A percentile compares a stretch with the other conserved stretches of the same genome.
Conservation (phyloP, 2,329 filamentous ascomycete species). For the Trichophyton benhamiae region DNA sequence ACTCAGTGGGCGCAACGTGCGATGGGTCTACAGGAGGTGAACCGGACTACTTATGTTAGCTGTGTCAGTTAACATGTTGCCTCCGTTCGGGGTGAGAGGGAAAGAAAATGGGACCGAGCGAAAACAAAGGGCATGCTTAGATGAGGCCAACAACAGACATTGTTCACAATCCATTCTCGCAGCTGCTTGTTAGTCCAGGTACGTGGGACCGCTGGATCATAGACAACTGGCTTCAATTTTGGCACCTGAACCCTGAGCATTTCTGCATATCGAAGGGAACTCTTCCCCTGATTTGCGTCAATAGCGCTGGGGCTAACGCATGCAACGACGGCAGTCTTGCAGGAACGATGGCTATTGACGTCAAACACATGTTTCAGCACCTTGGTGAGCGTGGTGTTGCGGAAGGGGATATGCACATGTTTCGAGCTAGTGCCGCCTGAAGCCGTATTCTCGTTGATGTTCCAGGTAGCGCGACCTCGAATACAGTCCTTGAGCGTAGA, state of each 20-base stretch:
- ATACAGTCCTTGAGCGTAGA: neutral
- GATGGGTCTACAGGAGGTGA: neutral
- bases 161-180: neutral
- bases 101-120: too few relatives aligned
- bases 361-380: conserved; percentile 4
- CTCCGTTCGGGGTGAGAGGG: neutral
- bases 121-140: neutral
- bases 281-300: conserved; percentile 1
- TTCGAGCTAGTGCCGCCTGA: neutral
- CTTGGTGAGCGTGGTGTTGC: neutral
- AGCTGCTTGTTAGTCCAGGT: conserved; percentile 3
- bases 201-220: neutral
- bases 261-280: conserved; percentile 2
- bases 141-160: neutral
- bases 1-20: conserved; percentile 1
- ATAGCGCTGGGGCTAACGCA: conserved; percentile 2
- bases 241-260: conserved; percentile 1
- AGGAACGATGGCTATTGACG: conserved; percentile 2
- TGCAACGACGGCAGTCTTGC: conserved; percentile 2
- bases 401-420: conserved; percentile 2
- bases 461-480: neutral
- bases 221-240: neutral
- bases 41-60: neutral
- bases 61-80: neutral
- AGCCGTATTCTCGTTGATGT: neutral